Base-by-base conservation (phyloP, 2,329 filamentous ascomycete species). In the Hymenoscyphus occultus region DNA sequence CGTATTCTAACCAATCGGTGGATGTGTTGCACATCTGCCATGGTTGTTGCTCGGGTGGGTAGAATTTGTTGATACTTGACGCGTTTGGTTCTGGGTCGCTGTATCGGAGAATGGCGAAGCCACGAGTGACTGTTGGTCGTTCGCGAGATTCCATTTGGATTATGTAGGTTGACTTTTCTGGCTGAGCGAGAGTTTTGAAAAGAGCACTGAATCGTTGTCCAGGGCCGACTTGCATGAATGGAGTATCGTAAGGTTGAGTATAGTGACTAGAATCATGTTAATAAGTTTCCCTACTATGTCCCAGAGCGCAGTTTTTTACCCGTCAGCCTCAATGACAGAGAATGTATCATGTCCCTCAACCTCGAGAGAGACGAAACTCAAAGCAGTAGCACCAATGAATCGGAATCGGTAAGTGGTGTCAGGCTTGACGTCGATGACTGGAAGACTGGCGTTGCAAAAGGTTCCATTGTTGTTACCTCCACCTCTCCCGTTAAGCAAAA, bases 321-420 rank as follows among this genome's bases (percentile, higher is more conserved):
- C 82, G 65, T 90, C 88, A 0, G 84, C 86, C 64, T 84, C 83
- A 64, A 90, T 86, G 63, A 91, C 78, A 0, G 80, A 81, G 51
- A 90, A 72, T 12, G 82, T 76, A 1, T 78, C 70, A 69, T 90
- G 87, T 5, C 74, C 80, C 66, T 88, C 84, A 48, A 90, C 81
- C 0, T 78, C 84, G 2, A 87, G 69, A 2, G 81, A 79, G 3
- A 83, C 75, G 67, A 84, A 78, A 0, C 84, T 86, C 22, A 89
- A 76, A 0, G 83, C 83, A 0, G 81, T 83, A 0, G 75, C 80
- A 3, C 85, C 84, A 56, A 90, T 81, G 70, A 87, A 84, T 9
- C 88, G 80, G 61, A 90, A 75, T 1, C 86, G 80, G 70, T 90
- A 90, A 0, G 82, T 86, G 71, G 82, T 86, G 12, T 78, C 82